Evolutionary conservation across 768 basidiomycete species (phyloP).

Genomic region (Mycena filopes): DNA sequence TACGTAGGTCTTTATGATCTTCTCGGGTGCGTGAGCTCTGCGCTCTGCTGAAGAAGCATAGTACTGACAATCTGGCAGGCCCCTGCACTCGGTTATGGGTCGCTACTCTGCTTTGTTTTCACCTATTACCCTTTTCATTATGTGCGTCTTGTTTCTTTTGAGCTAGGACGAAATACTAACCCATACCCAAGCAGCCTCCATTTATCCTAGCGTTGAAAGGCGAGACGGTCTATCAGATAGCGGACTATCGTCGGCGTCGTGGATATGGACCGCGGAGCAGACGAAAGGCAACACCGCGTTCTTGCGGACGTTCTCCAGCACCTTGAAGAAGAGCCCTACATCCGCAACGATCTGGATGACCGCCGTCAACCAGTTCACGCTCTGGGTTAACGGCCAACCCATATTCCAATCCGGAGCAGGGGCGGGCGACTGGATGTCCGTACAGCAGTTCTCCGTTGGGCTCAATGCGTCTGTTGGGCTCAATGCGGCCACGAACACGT

Average conservation of each 20-base stretch:
- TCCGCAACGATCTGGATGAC: conserved; percentile 23
- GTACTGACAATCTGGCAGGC: too few species aligned
- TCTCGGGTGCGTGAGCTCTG: too few species aligned
- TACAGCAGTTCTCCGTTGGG: not conserved
- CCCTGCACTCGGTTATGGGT: too few species aligned
- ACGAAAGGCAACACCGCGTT: conserved; percentile 22
- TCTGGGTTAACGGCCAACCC: conserved; percentile 30
- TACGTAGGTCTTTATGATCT: too few species aligned
- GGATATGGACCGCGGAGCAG: conserved; percentile 24
- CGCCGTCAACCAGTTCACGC: conserved; percentile 2
- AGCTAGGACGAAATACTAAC: too few species aligned
- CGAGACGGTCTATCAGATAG: conserved; percentile 3
- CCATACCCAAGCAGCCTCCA: too few species aligned
- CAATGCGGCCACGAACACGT: conserved; percentile 8
- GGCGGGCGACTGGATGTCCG: conserved; percentile 2
- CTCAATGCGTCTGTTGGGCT: conserved; percentile 10
- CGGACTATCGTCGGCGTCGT: conserved; percentile 22
- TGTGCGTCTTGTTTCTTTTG: too few species aligned
- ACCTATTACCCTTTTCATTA: too few species aligned
- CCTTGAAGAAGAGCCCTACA: not conserved
- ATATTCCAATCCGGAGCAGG: not conserved
- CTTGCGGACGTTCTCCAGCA: conserved; percentile 1
- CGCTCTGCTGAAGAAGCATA: too few species aligned
- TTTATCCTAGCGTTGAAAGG: not conserved
- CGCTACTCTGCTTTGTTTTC: too few species aligned